Base-by-base conservation (phyloP, 805 yeast genomes). In the Wickerhamomyces silvicola region DNA sequence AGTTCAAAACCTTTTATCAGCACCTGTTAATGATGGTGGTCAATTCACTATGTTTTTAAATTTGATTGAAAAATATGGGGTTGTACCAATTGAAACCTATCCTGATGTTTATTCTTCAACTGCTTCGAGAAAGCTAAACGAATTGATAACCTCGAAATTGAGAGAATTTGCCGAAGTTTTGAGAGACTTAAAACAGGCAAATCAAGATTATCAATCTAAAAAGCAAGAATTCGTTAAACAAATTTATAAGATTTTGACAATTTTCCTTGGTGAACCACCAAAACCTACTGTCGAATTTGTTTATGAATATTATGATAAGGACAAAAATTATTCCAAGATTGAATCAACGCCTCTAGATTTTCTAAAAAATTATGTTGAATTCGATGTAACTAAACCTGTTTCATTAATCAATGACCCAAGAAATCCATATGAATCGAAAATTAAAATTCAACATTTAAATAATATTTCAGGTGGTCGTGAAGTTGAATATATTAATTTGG, bases 21-120 rank as follows among this genome's bases (percentile, higher is more conserved):
- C 73, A 33, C 94, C 95, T 16, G 75, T 78, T 27, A 55, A 70
- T 37, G 95, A 86, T 51, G 95, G 95, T 45, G 95, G 95, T 32
- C 95, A 85, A 58, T 84, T 81, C 68, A 78, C 81, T 42, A 81
- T 85, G 92, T 73, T 83, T 53, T 66, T 78, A 30, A 82, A 84
- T 57, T 54, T 86, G 36, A 71, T 84, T 31, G 75, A 76, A 41
- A 86, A 85, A 57, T 86, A 85, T 47, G 95, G 95, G 18, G 52
- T 81, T 32, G 82, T 85, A 32, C 95, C 95, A 23, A 66, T 78
- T 49, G 73, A 70, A 42, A 55, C 74, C 12, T 86, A 70, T 59
- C 88, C 90, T 9, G 95, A 85, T 54, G 66, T 75, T 34, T 64
- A 75, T 18, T 64, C 60, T 33, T 72, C 75, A 25, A 70, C 83